Base-by-base conservation (phyloP, 2,329 filamentous ascomycete genomes). In the Thyridium curvatum region DNA sequence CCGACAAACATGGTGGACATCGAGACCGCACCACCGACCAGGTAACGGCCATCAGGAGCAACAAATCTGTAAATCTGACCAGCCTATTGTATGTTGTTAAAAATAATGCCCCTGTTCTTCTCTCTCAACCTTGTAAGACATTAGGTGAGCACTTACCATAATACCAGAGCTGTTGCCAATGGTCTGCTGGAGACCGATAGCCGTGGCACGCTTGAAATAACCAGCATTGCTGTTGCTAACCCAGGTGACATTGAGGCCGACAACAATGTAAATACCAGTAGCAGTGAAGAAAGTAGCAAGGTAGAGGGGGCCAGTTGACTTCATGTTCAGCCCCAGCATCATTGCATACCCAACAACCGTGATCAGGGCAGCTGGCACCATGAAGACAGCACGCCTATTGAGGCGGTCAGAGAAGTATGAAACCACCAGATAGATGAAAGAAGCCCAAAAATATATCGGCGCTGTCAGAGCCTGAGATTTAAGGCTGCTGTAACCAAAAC, bases 81-180 rank as follows among this genome's bases (percentile, higher is more conserved):
- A 26, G 21, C 21, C n/a, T n/a, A n/a, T n/a, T n/a, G n/a, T n/a
- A n/a, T n/a, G n/a, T n/a, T n/a, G n/a, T n/a, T n/a, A n/a, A n/a
- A n/a, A n/a, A n/a, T n/a, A n/a, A n/a, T n/a, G n/a, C n/a, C n/a
- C n/a, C n/a, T n/a, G n/a, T n/a, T n/a, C n/a, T n/a, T n/a, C n/a
- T n/a, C n/a, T n/a, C n/a, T n/a, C n/a, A n/a, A n/a, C n/a, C n/a
- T n/a, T n/a, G n/a, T n/a, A n/a, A n/a, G n/a, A n/a, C n/a, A n/a
- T n/a, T n/a, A n/a, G n/a, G n/a, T n/a, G n/a, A n/a, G n/a, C n/a
- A n/a, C n/a, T n/a, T n/a, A 60, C 46, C 44, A 45, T 30, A 16
- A 48, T 44, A 56, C 60, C 13, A 47, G 52, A 17, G 58, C 57
- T 34, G 43, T 54, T 1, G 49, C 50, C 8, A 44, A 49, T 12